phyloP scores from a whole-genome alignment of 192 early-diverging fungal species.

The Neocallimastix lanati region DNA sequence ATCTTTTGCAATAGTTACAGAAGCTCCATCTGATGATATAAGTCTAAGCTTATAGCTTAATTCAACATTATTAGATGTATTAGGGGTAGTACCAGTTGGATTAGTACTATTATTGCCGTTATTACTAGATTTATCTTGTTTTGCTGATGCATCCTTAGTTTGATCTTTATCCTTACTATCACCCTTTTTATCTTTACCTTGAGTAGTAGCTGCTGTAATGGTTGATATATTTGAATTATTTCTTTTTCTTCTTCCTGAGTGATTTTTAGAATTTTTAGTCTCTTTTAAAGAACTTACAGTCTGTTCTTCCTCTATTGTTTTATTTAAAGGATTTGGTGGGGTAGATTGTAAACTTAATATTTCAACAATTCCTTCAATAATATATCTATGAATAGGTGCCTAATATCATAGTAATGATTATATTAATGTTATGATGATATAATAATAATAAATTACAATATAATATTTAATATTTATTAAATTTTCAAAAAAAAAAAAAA shows the following conservation, averaged over 20 bases:
- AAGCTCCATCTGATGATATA: constrained; percentile 21
- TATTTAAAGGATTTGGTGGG: neutral
- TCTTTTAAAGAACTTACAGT: neutral
- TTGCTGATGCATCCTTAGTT: neutral
- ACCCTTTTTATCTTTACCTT: constrained; percentile 1
- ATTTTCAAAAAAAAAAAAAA: too few relatives aligned
- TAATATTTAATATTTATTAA: too few relatives aligned
- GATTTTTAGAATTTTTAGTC: neutral
- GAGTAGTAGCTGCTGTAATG: neutral
- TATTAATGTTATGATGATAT: too few relatives aligned
- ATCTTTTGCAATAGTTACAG: constrained; percentile 24
- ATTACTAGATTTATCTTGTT: neutral
- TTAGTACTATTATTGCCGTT: too few relatives aligned
- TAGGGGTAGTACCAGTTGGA: too few relatives aligned
- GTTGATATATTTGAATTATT: neutral
- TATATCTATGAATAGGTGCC: neutral
- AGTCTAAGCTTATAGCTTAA: constrained; percentile 24
- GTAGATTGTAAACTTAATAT: neutral
- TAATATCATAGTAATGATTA: too few relatives aligned
- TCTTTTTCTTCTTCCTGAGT: neutral
- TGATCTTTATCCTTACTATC: neutral
- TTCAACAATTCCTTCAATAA: neutral
- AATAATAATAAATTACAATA: too few relatives aligned
- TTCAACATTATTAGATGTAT: constrained; percentile 10
- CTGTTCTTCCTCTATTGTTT: neutral